These are phyloP conservation scores for Venturia asperata DNA, from an alignment of 2,329 filamentous ascomycete genomes.

Conservation along the genomic window DNA sequence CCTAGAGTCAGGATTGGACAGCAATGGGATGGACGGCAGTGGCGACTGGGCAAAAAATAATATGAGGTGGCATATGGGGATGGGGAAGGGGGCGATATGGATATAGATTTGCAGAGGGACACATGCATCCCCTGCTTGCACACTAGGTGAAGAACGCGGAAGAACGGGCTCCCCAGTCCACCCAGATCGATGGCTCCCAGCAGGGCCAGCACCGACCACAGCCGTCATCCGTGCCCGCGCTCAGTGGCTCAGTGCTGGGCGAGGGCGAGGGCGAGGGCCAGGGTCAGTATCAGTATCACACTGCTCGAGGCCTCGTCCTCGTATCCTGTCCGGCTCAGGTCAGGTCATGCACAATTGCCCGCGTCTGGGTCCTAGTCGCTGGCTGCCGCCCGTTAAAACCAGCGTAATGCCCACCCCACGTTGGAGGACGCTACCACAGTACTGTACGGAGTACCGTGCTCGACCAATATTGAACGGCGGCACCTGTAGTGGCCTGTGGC, in stretches of 20 bases:
- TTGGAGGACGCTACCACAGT: neutral
- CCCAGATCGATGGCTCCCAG: conserved; percentile 5
- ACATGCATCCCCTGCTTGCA: conserved; percentile 11
- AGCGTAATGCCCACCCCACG: conserved; percentile 11
- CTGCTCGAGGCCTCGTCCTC: conserved; percentile 8
- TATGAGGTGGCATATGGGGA: conserved; percentile 9
- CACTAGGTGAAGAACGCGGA: conserved; percentile 11
- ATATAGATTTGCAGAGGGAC: conserved; percentile 8
- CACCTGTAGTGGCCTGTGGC: neutral
- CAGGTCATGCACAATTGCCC: conserved; percentile 9
- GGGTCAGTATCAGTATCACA: conserved; percentile 13
- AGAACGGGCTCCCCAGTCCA: conserved; percentile 13
- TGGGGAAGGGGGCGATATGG: neutral
- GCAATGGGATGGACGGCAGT: neutral
- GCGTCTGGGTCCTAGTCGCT: conserved; percentile 8
- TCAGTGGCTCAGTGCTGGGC: no score
- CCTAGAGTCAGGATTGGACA: neutral
- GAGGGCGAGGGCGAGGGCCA: no score
- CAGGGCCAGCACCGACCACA: conserved; percentile 3
- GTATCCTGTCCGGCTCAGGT: neutral
- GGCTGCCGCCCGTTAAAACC: neutral
- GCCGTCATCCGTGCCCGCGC: conserved; percentile 10
- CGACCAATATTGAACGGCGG: neutral
- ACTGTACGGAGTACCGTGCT: neutral
- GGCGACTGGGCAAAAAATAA: conserved; percentile 7